phyloP scores from a whole-genome alignment of 345 rosid genomes.

The Tarenaya hassleriana region DNA sequence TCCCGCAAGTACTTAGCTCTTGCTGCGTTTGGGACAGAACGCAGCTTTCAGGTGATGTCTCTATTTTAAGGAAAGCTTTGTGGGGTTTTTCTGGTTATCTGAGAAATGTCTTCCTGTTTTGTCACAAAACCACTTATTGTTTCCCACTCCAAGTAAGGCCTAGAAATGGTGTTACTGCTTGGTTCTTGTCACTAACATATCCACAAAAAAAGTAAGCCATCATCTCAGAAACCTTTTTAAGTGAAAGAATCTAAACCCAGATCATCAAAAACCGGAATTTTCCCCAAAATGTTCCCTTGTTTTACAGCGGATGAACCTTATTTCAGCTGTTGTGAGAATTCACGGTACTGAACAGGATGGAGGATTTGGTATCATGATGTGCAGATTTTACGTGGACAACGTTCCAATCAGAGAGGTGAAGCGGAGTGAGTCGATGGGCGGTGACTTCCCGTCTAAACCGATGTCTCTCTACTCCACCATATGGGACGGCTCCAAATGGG shows the following conservation, averaged over 20 bases:
- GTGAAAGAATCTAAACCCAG: conserved; percentile 21
- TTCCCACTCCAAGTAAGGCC: conserved; percentile 20
- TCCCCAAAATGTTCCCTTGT: neutral
- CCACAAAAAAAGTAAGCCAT: conserved; percentile 15
- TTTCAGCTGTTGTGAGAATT: neutral
- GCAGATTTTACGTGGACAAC: conserved; percentile 76
- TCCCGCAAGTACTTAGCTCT: no score
- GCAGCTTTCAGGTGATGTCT: no score
- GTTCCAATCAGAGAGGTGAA: conserved; percentile 74
- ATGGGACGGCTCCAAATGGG: conserved; percentile 98
- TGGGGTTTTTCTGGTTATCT: no score
- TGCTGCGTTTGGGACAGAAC: no score
- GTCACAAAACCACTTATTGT: conserved; percentile 18
- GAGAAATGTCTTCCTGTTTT: conserved; percentile 4
- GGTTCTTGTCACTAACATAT: conserved; percentile 21
- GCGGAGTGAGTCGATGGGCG: conserved; percentile 68
- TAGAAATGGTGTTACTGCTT: conserved; percentile 25
- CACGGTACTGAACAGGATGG: conserved; percentile 4
- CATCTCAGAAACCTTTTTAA: conserved; percentile 17
- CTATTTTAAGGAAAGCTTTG: no score
- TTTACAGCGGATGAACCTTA: neutral
- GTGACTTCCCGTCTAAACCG: conserved; percentile 86
- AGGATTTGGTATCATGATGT: conserved; percentile 9
- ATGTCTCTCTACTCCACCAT: conserved; percentile 94
- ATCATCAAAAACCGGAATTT: conserved; percentile 18